Evolutionary conservation across 495 filamentous ascomycete genomes (phyloP).

Genomic region (Amphirosellinia nigrospora): DNA sequence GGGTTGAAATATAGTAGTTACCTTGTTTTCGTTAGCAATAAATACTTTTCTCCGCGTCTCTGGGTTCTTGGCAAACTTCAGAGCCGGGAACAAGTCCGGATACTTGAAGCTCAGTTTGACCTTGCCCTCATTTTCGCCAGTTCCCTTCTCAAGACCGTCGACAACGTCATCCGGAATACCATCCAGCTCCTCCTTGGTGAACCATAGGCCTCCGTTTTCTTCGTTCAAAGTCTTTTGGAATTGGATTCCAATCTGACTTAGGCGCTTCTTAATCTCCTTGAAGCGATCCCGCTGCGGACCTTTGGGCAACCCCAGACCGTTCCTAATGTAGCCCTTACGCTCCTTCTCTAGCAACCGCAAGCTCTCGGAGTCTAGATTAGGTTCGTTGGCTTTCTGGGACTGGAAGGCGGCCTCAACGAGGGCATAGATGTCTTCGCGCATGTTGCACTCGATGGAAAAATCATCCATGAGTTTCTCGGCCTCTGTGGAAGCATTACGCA

Average conservation of each 20-base stretch:
- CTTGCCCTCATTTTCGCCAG: conserved; percentile 69
- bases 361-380: conserved; percentile 55
- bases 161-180: conserved; percentile 65
- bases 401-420: conserved; percentile 62
- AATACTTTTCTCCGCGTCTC: conserved; percentile 62
- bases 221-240: conserved; percentile 68
- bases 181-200: conserved; percentile 62
- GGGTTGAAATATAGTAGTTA: conserved; percentile 26
- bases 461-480: conserved; percentile 67
- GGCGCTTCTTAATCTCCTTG: conserved; percentile 68
- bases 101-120: conserved; percentile 66
- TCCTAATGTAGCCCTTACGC: conserved; percentile 62
- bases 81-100: conserved; percentile 64
- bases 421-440: conserved; percentile 67
- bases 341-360: conserved; percentile 62
- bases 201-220: conserved; percentile 66
- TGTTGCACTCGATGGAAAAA: conserved; percentile 63
- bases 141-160: conserved; percentile 69
- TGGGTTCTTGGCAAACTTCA: conserved; percentile 63
- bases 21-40: conserved; percentile 65
- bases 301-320: conserved; percentile 60
- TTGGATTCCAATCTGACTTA: conserved; percentile 61
- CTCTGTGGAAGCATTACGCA: conserved; percentile 68
- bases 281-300: conserved; percentile 64
- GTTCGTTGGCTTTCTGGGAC: conserved; percentile 48